Evolutionary conservation across 2,329 filamentous ascomycete genomes (phyloP).

Genomic region (Drechslera avenae): DNA sequence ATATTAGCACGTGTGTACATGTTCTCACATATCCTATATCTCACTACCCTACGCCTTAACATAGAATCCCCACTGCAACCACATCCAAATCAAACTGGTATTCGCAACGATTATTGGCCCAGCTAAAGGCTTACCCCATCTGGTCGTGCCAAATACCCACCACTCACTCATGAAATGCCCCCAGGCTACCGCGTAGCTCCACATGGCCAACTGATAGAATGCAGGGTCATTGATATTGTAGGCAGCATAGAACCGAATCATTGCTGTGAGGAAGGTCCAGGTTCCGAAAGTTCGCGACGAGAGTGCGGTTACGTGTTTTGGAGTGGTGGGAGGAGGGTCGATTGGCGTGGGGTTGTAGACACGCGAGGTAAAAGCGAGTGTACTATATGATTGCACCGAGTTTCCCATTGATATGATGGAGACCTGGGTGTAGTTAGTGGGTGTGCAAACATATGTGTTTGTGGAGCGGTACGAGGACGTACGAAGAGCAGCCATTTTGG

Average conservation of each 20-base stretch:
- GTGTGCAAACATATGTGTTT: background rate
- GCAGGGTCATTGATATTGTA: constrained; percentile 76
- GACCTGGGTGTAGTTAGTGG: constrained; percentile 61
- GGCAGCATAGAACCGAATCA: constrained; percentile 81
- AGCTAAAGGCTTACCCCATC: constrained; percentile 63
- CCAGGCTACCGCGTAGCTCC: constrained; percentile 80
- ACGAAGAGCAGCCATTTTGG: constrained; percentile 71
- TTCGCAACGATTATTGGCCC: constrained; percentile 64
- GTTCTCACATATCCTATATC: background rate
- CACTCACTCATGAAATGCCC: constrained; percentile 69
- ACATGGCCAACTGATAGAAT: constrained; percentile 79
- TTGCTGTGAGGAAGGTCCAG: constrained; percentile 79
- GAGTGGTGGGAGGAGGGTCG: constrained; percentile 44
- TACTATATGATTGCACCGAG: constrained; percentile 80
- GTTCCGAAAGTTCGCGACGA: constrained; percentile 82
- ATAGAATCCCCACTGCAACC: constrained; percentile 71
- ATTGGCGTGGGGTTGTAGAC: constrained; percentile 73
- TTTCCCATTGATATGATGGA: constrained; percentile 83
- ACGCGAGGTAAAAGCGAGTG: constrained; percentile 80
- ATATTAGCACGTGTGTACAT: background rate
- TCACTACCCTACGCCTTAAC: constrained; percentile 47
- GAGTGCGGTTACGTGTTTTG: constrained; percentile 69
- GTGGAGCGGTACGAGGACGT: constrained; percentile 31
- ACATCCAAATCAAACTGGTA: constrained; percentile 65
- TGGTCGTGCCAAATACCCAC: constrained; percentile 76